These are phyloP conservation scores for Zymoseptoria ardabiliae DNA, from an alignment of 2,329 filamentous ascomycete species.

Conservation along the genomic window DNA sequence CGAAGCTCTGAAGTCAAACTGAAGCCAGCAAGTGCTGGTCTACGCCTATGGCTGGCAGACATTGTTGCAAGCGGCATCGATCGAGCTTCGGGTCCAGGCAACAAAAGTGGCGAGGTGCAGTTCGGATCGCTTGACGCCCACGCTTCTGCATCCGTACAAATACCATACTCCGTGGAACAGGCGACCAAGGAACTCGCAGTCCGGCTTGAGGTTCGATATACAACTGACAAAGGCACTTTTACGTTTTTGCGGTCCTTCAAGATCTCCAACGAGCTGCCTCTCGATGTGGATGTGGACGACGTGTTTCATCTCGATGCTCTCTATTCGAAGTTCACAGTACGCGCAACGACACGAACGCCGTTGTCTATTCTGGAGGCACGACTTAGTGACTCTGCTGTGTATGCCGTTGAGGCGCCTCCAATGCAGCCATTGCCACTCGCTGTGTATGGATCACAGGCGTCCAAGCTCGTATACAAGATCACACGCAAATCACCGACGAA, in stretches of 20 bases:
- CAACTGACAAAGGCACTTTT: conserved; percentile 20
- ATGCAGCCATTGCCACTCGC: conserved; percentile 41
- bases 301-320: conserved; percentile 77
- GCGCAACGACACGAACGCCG: conserved; percentile 68
- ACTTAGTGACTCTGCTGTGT: conserved; percentile 63
- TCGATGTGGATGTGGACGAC: conserved; percentile 95
- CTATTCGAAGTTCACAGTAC: conserved; percentile 86
- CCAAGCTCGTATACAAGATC: conserved; percentile 74
- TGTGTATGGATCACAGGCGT: conserved; percentile 74
- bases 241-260: conserved; percentile 53
- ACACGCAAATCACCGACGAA: conserved; percentile 42
- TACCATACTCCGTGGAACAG: conserved; percentile 80
- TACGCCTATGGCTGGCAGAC: conserved; percentile 50
- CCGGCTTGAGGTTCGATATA: conserved; percentile 48
- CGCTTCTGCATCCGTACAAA: conserved; percentile 50
- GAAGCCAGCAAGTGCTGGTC: conserved; percentile 53
- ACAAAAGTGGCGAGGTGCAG: conserved; percentile 15
- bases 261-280: conserved; percentile 66
- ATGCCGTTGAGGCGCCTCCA: conserved; percentile 54
- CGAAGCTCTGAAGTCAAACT: conserved; percentile 43
- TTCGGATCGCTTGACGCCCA: conserved; percentile 26
- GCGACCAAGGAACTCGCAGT: conserved; percentile 63
- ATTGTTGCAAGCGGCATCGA: conserved; percentile 25
- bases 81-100: not conserved
- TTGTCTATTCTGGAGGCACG: conserved; percentile 65